These are phyloP conservation scores for Zychaea mexicana DNA, from an alignment of 371 early-diverging fungal species.

Conservation along the genomic window DNA sequence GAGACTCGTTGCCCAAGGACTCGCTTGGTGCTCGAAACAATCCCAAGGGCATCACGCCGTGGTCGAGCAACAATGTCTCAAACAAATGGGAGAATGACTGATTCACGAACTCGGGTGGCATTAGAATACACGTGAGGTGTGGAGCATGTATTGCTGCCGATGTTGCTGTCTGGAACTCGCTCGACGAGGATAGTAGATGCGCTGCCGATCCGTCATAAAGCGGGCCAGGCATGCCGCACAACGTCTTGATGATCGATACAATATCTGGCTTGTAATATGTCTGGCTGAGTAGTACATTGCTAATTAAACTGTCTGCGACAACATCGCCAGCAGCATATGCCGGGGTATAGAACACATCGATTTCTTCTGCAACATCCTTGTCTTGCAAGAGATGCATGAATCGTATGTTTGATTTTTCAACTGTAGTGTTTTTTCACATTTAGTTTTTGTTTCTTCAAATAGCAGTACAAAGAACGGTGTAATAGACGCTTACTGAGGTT, in stretches of 20 bases:
- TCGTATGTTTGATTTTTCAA: conserved; percentile 51
- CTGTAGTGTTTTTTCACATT: conserved; percentile 1
- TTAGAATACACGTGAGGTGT: conserved; percentile 37
- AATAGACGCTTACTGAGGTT: conserved; percentile 22
- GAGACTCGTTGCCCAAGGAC: conserved; percentile 44
- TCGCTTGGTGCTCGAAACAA: conserved; percentile 46
- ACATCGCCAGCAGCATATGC: conserved; percentile 57
- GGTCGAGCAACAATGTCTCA: conserved; percentile 35
- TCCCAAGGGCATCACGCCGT: conserved; percentile 48
- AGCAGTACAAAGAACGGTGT: background rate
- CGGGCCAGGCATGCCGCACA: conserved; percentile 54
- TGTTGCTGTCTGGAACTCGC: conserved; percentile 24
- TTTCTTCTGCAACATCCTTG: conserved; percentile 38
- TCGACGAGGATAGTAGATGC: conserved; percentile 23
- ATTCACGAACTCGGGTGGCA: conserved; percentile 41
- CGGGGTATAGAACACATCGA: conserved; percentile 42
- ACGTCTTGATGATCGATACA: conserved; percentile 51
- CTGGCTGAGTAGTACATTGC: conserved; percentile 51
- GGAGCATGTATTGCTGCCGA: conserved; percentile 18
- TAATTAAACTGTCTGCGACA: conserved; percentile 43
- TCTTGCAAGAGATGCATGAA: conserved; percentile 48
- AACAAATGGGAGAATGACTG: conserved; percentile 42
- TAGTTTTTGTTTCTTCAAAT: background rate
- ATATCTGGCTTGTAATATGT: conserved; percentile 56
- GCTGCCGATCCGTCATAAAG: conserved; percentile 22